These are phyloP conservation scores for Pythium insidiosum DNA, from an alignment of 352 stramenopile genomes.

Conservation along the genomic window DNA sequence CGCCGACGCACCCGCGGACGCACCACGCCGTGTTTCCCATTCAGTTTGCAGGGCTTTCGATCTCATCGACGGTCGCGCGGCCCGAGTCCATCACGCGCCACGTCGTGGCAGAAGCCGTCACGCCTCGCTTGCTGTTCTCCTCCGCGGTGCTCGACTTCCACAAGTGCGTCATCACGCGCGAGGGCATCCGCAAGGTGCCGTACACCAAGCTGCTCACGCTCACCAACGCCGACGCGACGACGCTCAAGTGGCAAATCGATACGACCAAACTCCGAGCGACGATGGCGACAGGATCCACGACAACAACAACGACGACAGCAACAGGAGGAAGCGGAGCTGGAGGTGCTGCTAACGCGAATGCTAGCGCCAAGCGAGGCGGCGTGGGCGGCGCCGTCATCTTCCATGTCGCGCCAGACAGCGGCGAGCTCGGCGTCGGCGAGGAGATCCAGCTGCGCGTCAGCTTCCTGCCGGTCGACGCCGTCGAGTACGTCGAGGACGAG, in stretches of 20 bases:
- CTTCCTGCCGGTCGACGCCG: slow-evolving; percentile 75
- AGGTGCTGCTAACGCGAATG: slow-evolving; percentile 3
- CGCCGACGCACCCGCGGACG: slow-evolving; percentile 23
- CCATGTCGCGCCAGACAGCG: slow-evolving; percentile 68
- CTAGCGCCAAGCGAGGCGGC: slow-evolving; percentile 14
- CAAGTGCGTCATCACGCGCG: slow-evolving; percentile 74
- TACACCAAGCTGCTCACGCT: slow-evolving; percentile 78
- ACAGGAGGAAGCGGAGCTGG: slow-evolving; percentile 19
- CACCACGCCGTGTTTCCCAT: slow-evolving; percentile 71
- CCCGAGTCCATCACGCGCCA: slow-evolving; percentile 27
- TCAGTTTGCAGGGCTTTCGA: slow-evolving; percentile 52
- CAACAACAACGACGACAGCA: not conserved
- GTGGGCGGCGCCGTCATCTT: slow-evolving; percentile 48
- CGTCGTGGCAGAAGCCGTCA: slow-evolving; percentile 43
- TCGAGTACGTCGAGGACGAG: slow-evolving; percentile 73
- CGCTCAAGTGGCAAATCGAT: slow-evolving; percentile 79
- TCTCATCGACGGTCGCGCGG: slow-evolving; percentile 16
- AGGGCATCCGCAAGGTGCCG: slow-evolving; percentile 80
- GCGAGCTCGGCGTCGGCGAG: slow-evolving; percentile 74
- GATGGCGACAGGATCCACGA: slow-evolving; percentile 4
- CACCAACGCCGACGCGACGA: slow-evolving; percentile 56
- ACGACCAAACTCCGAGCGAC: slow-evolving; percentile 26
- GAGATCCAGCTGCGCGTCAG: slow-evolving; percentile 74
- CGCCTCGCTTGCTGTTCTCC: slow-evolving; percentile 62
- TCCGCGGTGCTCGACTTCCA: slow-evolving; percentile 78